Evolutionary conservation across 345 rosid genomes (phyloP), one percentile per base, ranked within the genome.

Genomic region (Hibiscus tridactylites): DNA sequence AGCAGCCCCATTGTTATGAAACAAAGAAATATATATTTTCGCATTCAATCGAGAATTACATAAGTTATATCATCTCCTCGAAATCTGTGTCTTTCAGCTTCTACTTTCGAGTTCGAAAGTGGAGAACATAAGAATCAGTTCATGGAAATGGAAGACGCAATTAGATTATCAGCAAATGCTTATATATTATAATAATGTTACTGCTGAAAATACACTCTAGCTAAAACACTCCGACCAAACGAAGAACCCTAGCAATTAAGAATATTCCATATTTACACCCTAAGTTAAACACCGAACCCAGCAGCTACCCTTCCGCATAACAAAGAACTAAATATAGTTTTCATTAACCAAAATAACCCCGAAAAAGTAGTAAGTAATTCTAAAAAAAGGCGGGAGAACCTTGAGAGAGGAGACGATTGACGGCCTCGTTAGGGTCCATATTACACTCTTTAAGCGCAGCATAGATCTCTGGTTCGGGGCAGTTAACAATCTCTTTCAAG

Each of bases 391-490:
- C 3, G 8, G 8, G 3, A 12, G 26, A 44, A 95, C 99, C 99
- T 95, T 89, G 99, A 72, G 88, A 46, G 77, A 96, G 94, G 74
- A 92, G 96, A 76, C 99, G 98, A 82, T 83, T 86, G 73, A 91
- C 98, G 72, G 98, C 81, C 80, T 96, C 98, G 81, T 96, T 89
- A 72, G 98, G 99, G 91, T 96, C 99, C 99, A 95, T 92, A 76
- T 85, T 85, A 78, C 99, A 95, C 61, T 95, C 99, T 82, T 89
- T 90, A 69, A 95, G 99, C 83, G 82, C 85, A 47, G 94, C 86
- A 67, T 95, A 92, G 97, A 95, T 95, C 98, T 95, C 99, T 71
- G 79, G 71, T 66, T 95, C 99, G 0, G 96, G 78, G 74, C 91
- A 86, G 94, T 83, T 92, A n/a, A 95, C 97, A 77, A 95, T 88